These are phyloP conservation scores for Fusarium sacchari DNA, from an alignment of 2,329 filamentous ascomycete species.

Conservation along the genomic window DNA sequence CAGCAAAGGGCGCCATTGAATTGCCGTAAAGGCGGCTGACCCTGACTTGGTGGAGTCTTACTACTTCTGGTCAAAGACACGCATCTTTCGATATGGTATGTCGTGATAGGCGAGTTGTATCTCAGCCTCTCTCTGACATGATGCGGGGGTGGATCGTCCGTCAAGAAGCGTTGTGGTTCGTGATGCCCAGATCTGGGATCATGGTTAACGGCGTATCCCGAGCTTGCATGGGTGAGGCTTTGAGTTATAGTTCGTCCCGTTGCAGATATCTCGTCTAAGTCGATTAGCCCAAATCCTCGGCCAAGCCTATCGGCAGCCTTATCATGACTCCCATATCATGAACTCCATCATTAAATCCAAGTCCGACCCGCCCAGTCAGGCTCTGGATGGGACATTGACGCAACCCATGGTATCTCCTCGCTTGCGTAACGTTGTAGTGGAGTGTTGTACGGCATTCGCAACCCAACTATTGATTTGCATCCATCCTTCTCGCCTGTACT, in stretches of 20 bases:
- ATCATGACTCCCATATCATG: conserved; percentile 19
- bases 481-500: conserved; percentile 36
- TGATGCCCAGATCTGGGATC: conserved; percentile 3
- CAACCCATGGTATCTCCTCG: conserved; percentile 81
- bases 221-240: conserved; percentile 7
- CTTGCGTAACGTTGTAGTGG: conserved; percentile 74
- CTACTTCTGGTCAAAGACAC: conserved; percentile 25
- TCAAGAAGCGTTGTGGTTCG: conserved; percentile 18
- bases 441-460: conserved; percentile 85
- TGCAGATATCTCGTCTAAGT: conserved; percentile 10
- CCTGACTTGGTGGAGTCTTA: conserved; percentile 33
- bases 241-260: conserved; percentile 1
- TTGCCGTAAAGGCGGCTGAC: conserved; percentile 12
- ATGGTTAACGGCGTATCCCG: background rate
- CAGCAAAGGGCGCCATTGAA: conserved; percentile 17
- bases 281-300: conserved; percentile 19
- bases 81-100: conserved; percentile 10
- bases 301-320: background rate
- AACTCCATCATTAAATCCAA: conserved; percentile 47
- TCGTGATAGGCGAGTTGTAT: conserved; percentile 12
- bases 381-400: conserved; percentile 66
- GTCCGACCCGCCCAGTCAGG: conserved; percentile 67
- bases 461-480: conserved; percentile 63
- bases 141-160: conserved; percentile 42
- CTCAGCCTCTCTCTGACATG: conserved; percentile 13